These are phyloP conservation scores for Epichloe uncinata DNA, from an alignment of 2,329 filamentous ascomycete genomes.

Conservation along the genomic window DNA sequence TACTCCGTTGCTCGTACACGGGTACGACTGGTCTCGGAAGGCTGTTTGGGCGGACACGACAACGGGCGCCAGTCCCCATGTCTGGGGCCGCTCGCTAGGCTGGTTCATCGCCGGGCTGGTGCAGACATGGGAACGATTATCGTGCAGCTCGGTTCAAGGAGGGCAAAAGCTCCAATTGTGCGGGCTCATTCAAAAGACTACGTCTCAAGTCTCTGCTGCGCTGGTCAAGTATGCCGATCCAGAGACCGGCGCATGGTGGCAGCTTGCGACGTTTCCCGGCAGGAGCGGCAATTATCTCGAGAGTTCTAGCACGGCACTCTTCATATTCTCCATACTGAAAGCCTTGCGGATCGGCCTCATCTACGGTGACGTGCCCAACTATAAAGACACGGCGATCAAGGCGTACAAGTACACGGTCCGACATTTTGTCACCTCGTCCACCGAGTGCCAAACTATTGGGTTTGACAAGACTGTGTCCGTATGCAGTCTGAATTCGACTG, in stretches of 20 bases:
- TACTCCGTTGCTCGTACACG: slow-evolving; percentile 26
- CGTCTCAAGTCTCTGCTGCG: background rate
- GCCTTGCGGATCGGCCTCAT: slow-evolving; percentile 5
- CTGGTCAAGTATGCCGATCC: slow-evolving; percentile 26
- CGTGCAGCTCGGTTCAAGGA: background rate
- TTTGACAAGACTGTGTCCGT: slow-evolving; percentile 26
- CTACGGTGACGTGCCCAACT: slow-evolving; percentile 6
- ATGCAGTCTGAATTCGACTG: slow-evolving; percentile 28
- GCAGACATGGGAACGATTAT: slow-evolving; percentile 33
- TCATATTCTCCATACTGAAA: slow-evolving; percentile 27
- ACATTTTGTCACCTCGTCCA: slow-evolving; percentile 27
- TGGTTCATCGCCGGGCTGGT: slow-evolving; percentile 41
- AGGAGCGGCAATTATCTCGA: slow-evolving; percentile 47
- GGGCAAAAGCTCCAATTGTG: background rate
- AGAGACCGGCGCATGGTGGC: slow-evolving; percentile 40
- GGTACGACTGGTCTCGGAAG: slow-evolving; percentile 35
- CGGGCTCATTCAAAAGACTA: slow-evolving; percentile 9
- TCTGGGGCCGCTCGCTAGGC: slow-evolving; percentile 40
- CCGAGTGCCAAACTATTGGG: slow-evolving; percentile 27
- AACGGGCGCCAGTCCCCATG: slow-evolving; percentile 36
- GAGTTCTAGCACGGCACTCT: slow-evolving; percentile 45
- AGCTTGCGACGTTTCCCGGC: slow-evolving; percentile 34
- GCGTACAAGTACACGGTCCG: slow-evolving; percentile 24
- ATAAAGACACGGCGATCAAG: slow-evolving; percentile 10
- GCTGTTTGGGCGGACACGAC: slow-evolving; percentile 37